These are phyloP conservation scores for Tylopilus felleus DNA, from an alignment of 768 basidiomycete species.

Conservation along the genomic window DNA sequence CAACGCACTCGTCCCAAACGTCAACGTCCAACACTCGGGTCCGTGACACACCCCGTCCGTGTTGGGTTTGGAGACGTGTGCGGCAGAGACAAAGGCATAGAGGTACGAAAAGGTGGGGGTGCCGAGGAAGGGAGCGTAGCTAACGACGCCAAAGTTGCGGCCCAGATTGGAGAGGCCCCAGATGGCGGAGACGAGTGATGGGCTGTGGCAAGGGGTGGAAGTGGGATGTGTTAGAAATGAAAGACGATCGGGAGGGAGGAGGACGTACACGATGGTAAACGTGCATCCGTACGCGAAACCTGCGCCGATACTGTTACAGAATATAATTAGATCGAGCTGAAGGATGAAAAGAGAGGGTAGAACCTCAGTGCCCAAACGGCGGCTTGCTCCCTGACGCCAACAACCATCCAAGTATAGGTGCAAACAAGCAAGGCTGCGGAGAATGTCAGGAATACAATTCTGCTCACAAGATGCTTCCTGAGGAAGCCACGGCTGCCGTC, in stretches of 20 bases:
- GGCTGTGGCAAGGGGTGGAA: conserved; percentile 24
- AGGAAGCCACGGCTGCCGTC: conserved; percentile 26
- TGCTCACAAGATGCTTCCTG: conserved; percentile 55
- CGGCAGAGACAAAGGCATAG: conserved; percentile 65
- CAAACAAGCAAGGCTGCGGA: conserved; percentile 46
- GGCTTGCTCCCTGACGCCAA: conserved; percentile 45
- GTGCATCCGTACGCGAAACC: conserved; percentile 68
- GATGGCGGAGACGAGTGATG: conserved; percentile 64
- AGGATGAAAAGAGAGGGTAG: not conserved
- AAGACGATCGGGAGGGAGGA: not conserved
- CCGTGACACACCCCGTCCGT: conserved; percentile 48
- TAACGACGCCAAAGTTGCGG: conserved; percentile 72
- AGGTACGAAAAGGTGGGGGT: conserved; percentile 76
- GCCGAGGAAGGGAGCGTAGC: conserved; percentile 73
- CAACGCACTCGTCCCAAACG: conserved; percentile 53
- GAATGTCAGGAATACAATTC: conserved; percentile 55
- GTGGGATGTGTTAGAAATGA: not conserved
- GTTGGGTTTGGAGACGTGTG: conserved; percentile 35
- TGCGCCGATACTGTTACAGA: conserved; percentile 49
- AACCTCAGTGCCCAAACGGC: conserved; percentile 73
- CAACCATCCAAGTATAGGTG: conserved; percentile 55
- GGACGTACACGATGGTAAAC: conserved; percentile 67
- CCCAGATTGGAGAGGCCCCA: conserved; percentile 72
- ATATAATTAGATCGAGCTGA: not conserved
- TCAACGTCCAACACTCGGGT: conserved; percentile 58